Evolutionary conservation across 2,329 filamentous ascomycete genomes (phyloP).

Genomic region (Colletotrichum sp.): DNA sequence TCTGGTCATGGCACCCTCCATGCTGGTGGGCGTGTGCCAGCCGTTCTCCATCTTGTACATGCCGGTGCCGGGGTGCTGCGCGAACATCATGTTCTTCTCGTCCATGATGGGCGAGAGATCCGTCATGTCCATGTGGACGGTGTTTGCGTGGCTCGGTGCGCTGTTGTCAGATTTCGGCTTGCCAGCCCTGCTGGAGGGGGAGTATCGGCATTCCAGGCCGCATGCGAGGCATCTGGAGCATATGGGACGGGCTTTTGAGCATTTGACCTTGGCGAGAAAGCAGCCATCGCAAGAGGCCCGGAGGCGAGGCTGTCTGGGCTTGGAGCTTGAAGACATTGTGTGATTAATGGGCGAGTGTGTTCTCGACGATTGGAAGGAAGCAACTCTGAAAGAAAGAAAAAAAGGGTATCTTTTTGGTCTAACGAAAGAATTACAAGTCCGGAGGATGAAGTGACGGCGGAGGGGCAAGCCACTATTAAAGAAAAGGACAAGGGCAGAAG

Average conservation of each 20-base stretch:
- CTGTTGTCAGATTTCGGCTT: slow-evolving; percentile 47
- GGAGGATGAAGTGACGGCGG: slow-evolving; percentile 3
- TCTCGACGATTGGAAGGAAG: background rate
- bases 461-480: slow-evolving; percentile 18
- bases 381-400: background rate
- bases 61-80: slow-evolving; percentile 28
- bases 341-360: background rate
- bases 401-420: slow-evolving; percentile 12
- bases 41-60: slow-evolving; percentile 41
- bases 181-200: slow-evolving; percentile 54
- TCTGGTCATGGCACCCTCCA: slow-evolving; percentile 36
- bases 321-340: slow-evolving; percentile 25
- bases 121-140: slow-evolving; percentile 24
- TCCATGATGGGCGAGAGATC: slow-evolving; percentile 27
- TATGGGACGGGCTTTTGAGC: slow-evolving; percentile 57
- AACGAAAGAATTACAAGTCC: slow-evolving; percentile 4
- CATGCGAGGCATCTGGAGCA: slow-evolving; percentile 56
- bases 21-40: slow-evolving; percentile 42
- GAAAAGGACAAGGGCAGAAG: background rate
- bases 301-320: slow-evolving; percentile 44
- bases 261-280: slow-evolving; percentile 62
- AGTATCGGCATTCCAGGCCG: slow-evolving; percentile 56
- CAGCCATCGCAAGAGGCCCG: slow-evolving; percentile 59
- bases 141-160: slow-evolving; percentile 22
- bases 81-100: slow-evolving; percentile 35